phyloP scores from a whole-genome alignment of 345 rosid species.

The Turritis glabra region DNA sequence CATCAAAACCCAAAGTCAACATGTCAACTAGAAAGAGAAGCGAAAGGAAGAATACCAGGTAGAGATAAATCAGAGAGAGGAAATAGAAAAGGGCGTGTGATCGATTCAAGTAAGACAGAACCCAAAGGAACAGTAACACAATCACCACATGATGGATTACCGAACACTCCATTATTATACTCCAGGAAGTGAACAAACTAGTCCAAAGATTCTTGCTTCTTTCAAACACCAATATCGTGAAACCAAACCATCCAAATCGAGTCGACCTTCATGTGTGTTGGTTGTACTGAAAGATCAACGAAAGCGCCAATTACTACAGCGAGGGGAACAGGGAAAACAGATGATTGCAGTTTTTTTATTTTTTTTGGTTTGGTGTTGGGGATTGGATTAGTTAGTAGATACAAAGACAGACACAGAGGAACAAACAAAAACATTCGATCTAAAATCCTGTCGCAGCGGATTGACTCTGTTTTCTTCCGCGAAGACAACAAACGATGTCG shows the following conservation, averaged over 20 bases:
- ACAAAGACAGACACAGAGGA: not conserved
- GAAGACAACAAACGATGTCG: not conserved
- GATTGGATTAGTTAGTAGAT: constrained; percentile 13
- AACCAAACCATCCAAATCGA: constrained; percentile 16
- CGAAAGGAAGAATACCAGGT: constrained; percentile 48
- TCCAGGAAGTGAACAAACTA: not conserved
- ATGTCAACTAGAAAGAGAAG: not conserved
- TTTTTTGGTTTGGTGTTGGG: not conserved
- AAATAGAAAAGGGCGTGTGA: constrained; percentile 58
- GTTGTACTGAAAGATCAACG: not conserved
- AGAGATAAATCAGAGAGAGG: constrained; percentile 66
- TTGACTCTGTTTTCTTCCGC: not conserved
- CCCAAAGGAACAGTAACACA: constrained; percentile 65
- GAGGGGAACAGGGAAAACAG: not conserved
- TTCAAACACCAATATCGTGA: constrained; percentile 19
- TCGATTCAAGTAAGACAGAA: constrained; percentile 55
- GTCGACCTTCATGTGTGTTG: not conserved
- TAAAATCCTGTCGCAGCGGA: not conserved
- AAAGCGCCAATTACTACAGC: not conserved
- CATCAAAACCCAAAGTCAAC: not conserved
- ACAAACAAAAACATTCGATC: constrained; percentile 4
- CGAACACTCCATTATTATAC: constrained; percentile 49
- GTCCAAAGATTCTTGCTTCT: not conserved
- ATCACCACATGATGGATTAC: constrained; percentile 75
- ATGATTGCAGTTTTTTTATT: not conserved